phyloP scores from a whole-genome alignment of 2,329 filamentous ascomycete genomes.

The Pseudogymnoascus sp. region DNA sequence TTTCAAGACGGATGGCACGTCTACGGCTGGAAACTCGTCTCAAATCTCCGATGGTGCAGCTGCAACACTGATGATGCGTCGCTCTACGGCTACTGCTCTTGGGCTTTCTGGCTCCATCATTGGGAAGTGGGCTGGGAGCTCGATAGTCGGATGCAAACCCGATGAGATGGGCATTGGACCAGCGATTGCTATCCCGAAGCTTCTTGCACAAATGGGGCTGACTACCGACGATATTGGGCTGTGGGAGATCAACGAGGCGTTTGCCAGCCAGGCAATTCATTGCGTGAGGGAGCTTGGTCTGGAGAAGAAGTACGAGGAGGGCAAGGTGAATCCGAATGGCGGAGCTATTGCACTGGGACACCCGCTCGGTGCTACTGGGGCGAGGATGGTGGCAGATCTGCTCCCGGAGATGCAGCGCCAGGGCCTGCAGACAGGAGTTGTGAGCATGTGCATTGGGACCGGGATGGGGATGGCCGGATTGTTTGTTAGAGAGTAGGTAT shows the following conservation, averaged over 20 bases:
- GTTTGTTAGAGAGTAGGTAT: conserved; percentile 55
- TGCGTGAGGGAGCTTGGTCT: conserved; percentile 65
- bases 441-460: conserved; percentile 85
- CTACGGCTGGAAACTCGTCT: conserved; percentile 78
- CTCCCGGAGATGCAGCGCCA: conserved; percentile 60
- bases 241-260: conserved; percentile 92
- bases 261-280: conserved; percentile 60
- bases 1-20: conserved; percentile 66
- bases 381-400: conserved; percentile 62
- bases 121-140: conserved; percentile 73
- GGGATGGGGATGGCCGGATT: conserved; percentile 71
- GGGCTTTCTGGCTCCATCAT: conserved; percentile 65
- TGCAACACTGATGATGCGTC: conserved; percentile 74
- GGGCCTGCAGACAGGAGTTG: conserved; percentile 68
- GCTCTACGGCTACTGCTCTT: conserved; percentile 68
- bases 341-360: conserved; percentile 93
- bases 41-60: conserved; percentile 88
- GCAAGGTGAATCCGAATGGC: conserved; percentile 81
- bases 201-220: conserved; percentile 64
- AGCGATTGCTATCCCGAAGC: conserved; percentile 74
- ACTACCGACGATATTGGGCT: conserved; percentile 63
- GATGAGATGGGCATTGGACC: conserved; percentile 95
- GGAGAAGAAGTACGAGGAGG: conserved; percentile 52
- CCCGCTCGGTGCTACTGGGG: conserved; percentile 81
- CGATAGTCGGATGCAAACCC: conserved; percentile 70